These are phyloP conservation scores for Phytophthora fragariae DNA, from an alignment of 352 stramenopile genomes.

Conservation along the genomic window DNA sequence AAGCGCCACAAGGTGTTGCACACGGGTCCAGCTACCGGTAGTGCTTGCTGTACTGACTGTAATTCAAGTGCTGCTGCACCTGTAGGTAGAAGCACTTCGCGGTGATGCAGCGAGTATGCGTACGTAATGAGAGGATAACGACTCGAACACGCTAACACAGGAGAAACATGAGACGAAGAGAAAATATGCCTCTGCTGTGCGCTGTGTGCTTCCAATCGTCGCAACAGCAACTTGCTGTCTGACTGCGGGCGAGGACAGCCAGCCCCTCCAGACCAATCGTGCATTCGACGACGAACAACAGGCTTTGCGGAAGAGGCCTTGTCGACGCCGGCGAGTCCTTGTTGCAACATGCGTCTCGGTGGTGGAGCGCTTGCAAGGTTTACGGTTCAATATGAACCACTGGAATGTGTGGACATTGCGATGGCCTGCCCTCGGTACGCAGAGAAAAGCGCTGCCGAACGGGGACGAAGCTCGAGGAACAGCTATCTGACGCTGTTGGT, in stretches of 20 bases:
- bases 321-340: slow-evolving; percentile 3
- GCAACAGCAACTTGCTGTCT: slow-evolving; percentile 3
- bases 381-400: too few species aligned
- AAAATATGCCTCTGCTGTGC: slow-evolving; percentile 21
- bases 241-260: not conserved
- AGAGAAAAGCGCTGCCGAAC: not conserved
- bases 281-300: slow-evolving; percentile 10
- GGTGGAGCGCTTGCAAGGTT: too few species aligned
- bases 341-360: not conserved
- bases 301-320: not conserved
- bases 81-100: too few species aligned
- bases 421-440: not conserved
- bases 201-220: not conserved
- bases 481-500: too few species aligned
- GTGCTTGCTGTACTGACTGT: too few species aligned
- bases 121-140: not conserved
- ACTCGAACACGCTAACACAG: not conserved
- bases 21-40: too few species aligned
- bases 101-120: not conserved
- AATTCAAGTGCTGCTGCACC: too few species aligned
- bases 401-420: not conserved
- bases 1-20: too few species aligned
- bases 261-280: slow-evolving; percentile 1
- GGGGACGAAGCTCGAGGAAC: not conserved
- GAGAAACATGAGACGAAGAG: slow-evolving; percentile 19